A percentile compares a stretch with the other conserved stretches of the same genome.
Conservation (phyloP, 164 flowering plant species). For the Taxillus chinensis region DNA sequence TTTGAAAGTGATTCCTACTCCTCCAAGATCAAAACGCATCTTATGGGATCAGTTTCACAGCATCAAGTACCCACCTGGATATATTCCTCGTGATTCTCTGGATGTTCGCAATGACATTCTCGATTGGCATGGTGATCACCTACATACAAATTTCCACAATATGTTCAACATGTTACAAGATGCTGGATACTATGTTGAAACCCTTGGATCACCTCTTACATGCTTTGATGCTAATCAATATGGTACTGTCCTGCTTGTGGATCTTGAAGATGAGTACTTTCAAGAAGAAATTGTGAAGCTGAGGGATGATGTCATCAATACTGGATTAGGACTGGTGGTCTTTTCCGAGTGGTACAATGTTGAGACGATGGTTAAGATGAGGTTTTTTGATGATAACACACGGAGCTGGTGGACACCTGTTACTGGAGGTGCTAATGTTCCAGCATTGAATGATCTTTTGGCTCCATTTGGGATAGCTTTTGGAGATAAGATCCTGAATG, state of each 20-base stretch:
- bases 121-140: slow-evolving; percentile 99
- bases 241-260: slow-evolving; percentile 94
- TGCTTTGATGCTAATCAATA: slow-evolving; percentile 97
- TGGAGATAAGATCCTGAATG: slow-evolving; percentile 92
- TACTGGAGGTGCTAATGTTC: slow-evolving; percentile 95
- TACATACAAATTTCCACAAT: slow-evolving; percentile 89
- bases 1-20: slow-evolving; percentile 80
- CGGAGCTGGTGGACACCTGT: slow-evolving; percentile 99
- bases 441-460: slow-evolving; percentile 93
- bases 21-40: slow-evolving; percentile 67
- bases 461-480: slow-evolving; percentile 95
- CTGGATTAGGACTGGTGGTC: slow-evolving; percentile 79
- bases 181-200: slow-evolving; percentile 87
- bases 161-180: slow-evolving; percentile 92
- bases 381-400: slow-evolving; percentile 96
- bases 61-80: slow-evolving; percentile 97
- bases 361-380: slow-evolving; percentile 96
- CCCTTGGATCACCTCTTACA: slow-evolving; percentile 97
- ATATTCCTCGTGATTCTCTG: slow-evolving; percentile 95
- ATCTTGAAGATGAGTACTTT: slow-evolving; percentile 94
- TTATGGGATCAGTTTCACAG: slow-evolving; percentile 98
- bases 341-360: slow-evolving; percentile 99
- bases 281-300: slow-evolving; percentile 80
- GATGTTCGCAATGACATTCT: slow-evolving; percentile 98
- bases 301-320: slow-evolving; percentile 64